Conservation (phyloP, 257 asterid species). For the Mitragyna speciosa region DNA sequence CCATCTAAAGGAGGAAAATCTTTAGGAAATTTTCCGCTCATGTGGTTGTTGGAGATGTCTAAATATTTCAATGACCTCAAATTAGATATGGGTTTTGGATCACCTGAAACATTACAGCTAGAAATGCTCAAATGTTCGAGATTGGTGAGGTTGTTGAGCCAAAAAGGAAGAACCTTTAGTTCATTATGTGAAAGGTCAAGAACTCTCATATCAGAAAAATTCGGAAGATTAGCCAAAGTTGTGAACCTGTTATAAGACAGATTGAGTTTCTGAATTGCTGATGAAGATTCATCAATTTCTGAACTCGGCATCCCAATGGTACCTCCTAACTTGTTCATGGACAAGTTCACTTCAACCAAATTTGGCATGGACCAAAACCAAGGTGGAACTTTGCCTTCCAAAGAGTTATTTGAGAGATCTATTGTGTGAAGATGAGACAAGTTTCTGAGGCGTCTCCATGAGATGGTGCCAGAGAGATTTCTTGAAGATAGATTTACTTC, state of each 20-base stretch:
- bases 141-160: slow-evolving; percentile 58
- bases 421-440: slow-evolving; percentile 56
- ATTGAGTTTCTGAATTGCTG: slow-evolving; percentile 47
- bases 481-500: slow-evolving; percentile 49
- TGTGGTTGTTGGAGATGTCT: slow-evolving; percentile 55
- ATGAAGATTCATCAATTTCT: slow-evolving; percentile 8
- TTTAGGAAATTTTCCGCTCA: slow-evolving; percentile 56
- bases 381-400: slow-evolving; percentile 61
- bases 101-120: slow-evolving; percentile 59
- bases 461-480: slow-evolving; percentile 63
- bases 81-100: slow-evolving; percentile 43
- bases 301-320: slow-evolving; percentile 35
- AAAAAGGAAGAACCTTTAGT: slow-evolving; percentile 42
- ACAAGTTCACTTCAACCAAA: slow-evolving; percentile 53
- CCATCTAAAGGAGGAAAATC: slow-evolving; percentile 58
- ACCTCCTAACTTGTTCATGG: slow-evolving; percentile 76
- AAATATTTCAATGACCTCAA: slow-evolving; percentile 43
- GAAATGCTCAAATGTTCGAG: slow-evolving; percentile 62
- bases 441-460: slow-evolving; percentile 68
- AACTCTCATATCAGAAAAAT: slow-evolving; percentile 38
- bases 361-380: slow-evolving; percentile 58
- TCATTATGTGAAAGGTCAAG: slow-evolving; percentile 65
- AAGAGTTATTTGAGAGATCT: slow-evolving; percentile 73
- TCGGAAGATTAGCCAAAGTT: slow-evolving; percentile 42
- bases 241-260: slow-evolving; percentile 76